Base-by-base conservation (phyloP, 2,329 filamentous ascomycete species). In the Nemania serpens region DNA sequence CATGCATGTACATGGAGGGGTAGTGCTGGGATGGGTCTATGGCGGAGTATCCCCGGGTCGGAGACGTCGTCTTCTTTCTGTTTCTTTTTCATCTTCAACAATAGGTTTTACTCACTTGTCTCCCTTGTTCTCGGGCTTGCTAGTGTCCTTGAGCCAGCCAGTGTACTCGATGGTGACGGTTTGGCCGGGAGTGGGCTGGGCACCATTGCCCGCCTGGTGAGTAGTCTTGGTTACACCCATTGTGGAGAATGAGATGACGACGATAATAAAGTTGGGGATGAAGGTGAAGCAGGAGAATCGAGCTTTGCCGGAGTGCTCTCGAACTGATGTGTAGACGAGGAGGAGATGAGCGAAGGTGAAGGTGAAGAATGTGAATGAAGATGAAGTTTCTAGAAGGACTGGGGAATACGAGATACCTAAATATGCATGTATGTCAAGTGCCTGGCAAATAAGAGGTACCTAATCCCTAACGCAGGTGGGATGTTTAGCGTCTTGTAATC, bases 111-210 rank as follows among this genome's bases (percentile, higher is more conserved):
- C 88, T 72, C 81, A 96, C 93, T 92, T 74, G 25, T 76, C 78
- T 71, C 93, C 93, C 83, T 90, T 86, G 72, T 85, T 81, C 59
- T 86, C 81, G 17, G 83, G 77, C 75, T 85, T 78, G 66, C 73
- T 78, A 20, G 80, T 72, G 72, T 96, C 88, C 78, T 89, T 90
- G 66, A 98, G 83, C 79, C 82, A 97, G 71, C 95, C 95, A 43
- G 90, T 95, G 84, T 98, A 98, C 79, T 95, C 87, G 74, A 98
- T 96, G 73, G 84, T 86, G 72, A 98, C 91, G 25, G 79, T 85
- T 75, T 97, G 87, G 67, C 91, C 90, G 15, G 73, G 71, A 67
- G 78, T 73, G 59, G 94, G 91, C 66, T 77, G 80, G 70, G 86
- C 75, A 59, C 82, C 82, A 71, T 83, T 82, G 72, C 94, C 93